Evolutionary conservation across 1,284 basidiomycete genomes (phyloP).

Genomic region (Lignosus rhinocerotis): DNA sequence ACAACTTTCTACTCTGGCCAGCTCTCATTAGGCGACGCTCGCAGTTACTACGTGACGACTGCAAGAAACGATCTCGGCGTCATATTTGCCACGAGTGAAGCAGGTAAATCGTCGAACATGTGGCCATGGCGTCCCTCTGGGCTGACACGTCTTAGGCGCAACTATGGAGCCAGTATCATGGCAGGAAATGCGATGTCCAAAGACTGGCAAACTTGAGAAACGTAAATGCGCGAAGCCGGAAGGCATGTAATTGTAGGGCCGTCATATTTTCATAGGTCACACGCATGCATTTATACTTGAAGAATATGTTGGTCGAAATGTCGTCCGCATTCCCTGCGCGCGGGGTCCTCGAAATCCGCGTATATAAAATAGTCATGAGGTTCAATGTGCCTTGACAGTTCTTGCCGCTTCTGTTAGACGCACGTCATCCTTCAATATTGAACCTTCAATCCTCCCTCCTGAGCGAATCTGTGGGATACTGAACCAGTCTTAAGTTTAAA

Average conservation of each 20-base stretch:
- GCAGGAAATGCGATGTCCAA: constrained; percentile 90
- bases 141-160: constrained; percentile 47
- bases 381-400: too few species aligned
- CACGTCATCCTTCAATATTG: too few species aligned
- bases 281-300: too few species aligned
- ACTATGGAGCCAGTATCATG: constrained; percentile 86
- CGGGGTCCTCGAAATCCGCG: too few species aligned
- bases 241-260: constrained; percentile 27
- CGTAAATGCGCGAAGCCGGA: constrained; percentile 92
- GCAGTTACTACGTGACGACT: constrained; percentile 94
- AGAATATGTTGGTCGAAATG: too few species aligned
- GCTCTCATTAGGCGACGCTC: constrained; percentile 86
- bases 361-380: too few species aligned
- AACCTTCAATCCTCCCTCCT: too few species aligned
- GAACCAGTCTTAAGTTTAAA: too few species aligned
- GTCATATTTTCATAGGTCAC: neutral
- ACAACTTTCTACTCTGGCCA: neutral
- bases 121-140: neutral
- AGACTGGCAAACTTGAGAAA: constrained; percentile 79
- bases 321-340: too few species aligned
- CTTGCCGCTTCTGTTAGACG: too few species aligned
- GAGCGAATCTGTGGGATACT: too few species aligned
- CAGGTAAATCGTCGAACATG: constrained; percentile 46
- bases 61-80: constrained; percentile 94
- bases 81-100: constrained; percentile 83